phyloP scores from a whole-genome alignment of 2,329 filamentous ascomycete genomes.

The Macrophomina phaseolina region DNA sequence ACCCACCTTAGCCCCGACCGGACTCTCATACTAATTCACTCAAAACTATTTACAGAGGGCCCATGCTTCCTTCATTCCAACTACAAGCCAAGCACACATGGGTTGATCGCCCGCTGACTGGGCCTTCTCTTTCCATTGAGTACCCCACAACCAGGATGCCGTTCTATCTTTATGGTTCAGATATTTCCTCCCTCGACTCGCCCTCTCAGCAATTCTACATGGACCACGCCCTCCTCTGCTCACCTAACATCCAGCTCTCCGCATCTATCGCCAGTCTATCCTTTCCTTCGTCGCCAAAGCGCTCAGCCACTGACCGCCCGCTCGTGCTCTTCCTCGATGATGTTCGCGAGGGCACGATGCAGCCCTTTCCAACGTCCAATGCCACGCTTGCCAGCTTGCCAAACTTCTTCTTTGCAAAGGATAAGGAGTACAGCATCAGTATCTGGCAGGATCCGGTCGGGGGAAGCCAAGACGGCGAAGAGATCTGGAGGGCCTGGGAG shows the following conservation, averaged over 20 bases:
- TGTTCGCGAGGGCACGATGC: conserved; percentile 46
- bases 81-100: conserved; percentile 27
- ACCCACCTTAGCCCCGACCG: background rate
- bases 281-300: background rate
- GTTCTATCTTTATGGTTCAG: conserved; percentile 52
- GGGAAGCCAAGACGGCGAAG: background rate
- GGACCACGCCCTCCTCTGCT: conserved; percentile 51
- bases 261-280: conserved; percentile 31
- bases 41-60: background rate
- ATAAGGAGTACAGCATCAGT: background rate
- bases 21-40: background rate
- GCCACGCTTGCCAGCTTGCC: conserved; percentile 27
- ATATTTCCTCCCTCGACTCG: conserved; percentile 29
- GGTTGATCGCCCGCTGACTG: conserved; percentile 45
- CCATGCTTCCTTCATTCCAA: conserved; percentile 40
- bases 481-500: conserved; percentile 7
- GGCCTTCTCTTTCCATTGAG: conserved; percentile 38
- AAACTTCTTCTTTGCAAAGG: conserved; percentile 10
- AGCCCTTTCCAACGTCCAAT: conserved; percentile 42
- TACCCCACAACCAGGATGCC: conserved; percentile 50
- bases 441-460: conserved; percentile 1
- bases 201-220: conserved; percentile 43
- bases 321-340: conserved; percentile 42
- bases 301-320: background rate
- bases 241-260: conserved; percentile 49